Evolutionary conservation across 78 protist genomes (phyloP), one percentile per base, ranked within the genome.

Genomic region (Speleostelium caveatum): DNA sequence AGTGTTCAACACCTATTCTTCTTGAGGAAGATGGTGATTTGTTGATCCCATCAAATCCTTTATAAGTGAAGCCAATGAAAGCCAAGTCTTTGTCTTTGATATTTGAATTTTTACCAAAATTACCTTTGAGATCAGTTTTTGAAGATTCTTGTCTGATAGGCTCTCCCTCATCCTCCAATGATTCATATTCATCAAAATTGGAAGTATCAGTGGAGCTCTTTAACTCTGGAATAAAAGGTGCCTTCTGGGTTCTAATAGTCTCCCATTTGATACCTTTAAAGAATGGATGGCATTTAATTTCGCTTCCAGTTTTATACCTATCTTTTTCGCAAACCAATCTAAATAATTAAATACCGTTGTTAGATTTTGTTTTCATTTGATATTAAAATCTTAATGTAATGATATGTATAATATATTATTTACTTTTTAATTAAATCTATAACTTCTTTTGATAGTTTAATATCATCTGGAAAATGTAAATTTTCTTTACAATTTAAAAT

Each of bases 221-320:
- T 36, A 92, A 42, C 39, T 68, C 89, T 21, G 95, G 95, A 19
- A 92, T 65, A 26, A 92, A 68, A 8, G 95, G 95, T 28, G 95
- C 91, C 1, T 49, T 63, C 71, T 65, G 69, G 24, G 58, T 38
- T 38, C 92, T 69, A 39, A 92, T 65, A 36, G 53, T 73, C 22
- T 85, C 89, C 95, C 95, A 92, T 60, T 92, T 76, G 1, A 92
- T 41, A 45, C 97, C 97, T 21, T 41, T 35, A 88, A 97, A 97
- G 86, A 95, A 97, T 22, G 98, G 96, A 68, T 97, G 99, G n/a
- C 16, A 22, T n/a, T 73, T 42, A n/a, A 97, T 95, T 67, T 93
- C 95, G 4, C 61, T 89, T 16, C 75, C 94, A 30, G 28, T 94
- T 58, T 65, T 68, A 21, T 51, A 32, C 22, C 73, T 69, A 75